Evolutionary conservation across 345 rosid species (phyloP).

Genomic region (Brassica rapa): DNA sequence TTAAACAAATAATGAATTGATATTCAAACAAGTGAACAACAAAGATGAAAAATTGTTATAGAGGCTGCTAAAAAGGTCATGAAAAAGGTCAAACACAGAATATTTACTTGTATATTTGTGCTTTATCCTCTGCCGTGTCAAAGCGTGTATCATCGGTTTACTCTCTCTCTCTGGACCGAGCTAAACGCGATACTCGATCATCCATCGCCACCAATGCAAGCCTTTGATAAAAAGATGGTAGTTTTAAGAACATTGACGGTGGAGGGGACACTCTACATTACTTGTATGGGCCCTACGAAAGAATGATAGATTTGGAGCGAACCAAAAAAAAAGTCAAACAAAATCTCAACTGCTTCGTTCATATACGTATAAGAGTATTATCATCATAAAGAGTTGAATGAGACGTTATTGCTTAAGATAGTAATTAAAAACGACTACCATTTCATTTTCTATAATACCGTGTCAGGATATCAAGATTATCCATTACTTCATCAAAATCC

Average conservation of each 20-base stretch:
- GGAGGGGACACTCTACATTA: not conserved
- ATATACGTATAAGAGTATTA: not conserved
- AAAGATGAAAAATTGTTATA: not conserved
- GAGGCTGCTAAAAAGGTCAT: not conserved
- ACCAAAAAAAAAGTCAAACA: not conserved
- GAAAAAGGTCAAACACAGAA: not conserved
- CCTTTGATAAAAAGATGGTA: not conserved
- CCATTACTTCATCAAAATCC: not conserved
- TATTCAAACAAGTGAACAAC: not conserved
- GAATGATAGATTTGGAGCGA: not conserved
- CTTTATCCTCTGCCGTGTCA: not conserved
- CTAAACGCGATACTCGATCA: not conserved
- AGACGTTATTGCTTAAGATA: not conserved
- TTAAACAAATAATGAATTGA: not conserved
- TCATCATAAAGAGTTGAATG: not conserved
- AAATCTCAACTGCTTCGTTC: not conserved
- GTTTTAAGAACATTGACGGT: not conserved
- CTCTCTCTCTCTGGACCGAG: not conserved
- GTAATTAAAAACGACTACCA: not conserved
- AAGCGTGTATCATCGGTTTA: not conserved
- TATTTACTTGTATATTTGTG: not conserved
- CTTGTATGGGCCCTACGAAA: not conserved
- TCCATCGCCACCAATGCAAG: not conserved
- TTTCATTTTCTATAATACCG: not conserved
- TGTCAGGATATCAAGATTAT: not conserved